Percentiles rank a stretch among this genome's conserved stretches.
These are phyloP conservation scores for Hippophae rhamnoides DNA, from an alignment of 306 rosid genomes.

Conservation along the genomic window DNA sequence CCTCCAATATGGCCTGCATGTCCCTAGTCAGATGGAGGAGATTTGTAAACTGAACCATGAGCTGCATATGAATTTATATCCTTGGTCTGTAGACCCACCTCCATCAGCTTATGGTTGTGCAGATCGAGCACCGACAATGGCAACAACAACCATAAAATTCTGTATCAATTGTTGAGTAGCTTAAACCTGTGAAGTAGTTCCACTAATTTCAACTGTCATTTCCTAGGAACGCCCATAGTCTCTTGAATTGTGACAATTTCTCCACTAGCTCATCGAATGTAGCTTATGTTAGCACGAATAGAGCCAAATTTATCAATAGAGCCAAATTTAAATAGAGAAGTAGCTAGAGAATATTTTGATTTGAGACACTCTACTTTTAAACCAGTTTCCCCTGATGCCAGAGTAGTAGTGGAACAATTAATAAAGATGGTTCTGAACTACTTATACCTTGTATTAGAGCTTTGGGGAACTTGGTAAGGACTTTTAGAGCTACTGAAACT, in stretches of 20 bases:
- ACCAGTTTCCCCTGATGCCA: too few species aligned
- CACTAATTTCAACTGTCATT: slow-evolving; percentile 98
- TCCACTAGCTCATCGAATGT: slow-evolving; percentile 91
- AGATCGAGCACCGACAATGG: slow-evolving; percentile 29
- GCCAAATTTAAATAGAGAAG: too few species aligned
- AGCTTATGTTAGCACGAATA: slow-evolving; percentile 90
- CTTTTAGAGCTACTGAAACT: too few species aligned
- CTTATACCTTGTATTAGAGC: too few species aligned
- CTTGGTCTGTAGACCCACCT: slow-evolving; percentile 55
- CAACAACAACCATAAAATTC: slow-evolving; percentile 96
- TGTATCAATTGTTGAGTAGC: slow-evolving; percentile 94
- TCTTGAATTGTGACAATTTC: slow-evolving; percentile 93
- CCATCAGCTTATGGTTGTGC: slow-evolving; percentile 47
- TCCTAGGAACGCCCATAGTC: slow-evolving; percentile 93
- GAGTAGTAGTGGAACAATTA: too few species aligned
- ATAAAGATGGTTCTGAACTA: too few species aligned
- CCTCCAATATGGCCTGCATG: slow-evolving; percentile 44
- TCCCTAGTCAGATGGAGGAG: slow-evolving; percentile 72
- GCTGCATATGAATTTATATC: slow-evolving; percentile 61
- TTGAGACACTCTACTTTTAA: too few species aligned
- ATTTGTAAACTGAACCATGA: slow-evolving; percentile 67
- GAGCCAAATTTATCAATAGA: too few species aligned
- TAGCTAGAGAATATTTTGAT: too few species aligned
- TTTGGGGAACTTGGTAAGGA: too few species aligned
- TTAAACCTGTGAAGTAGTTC: slow-evolving; percentile 87